Conservation (phyloP, 2,329 filamentous ascomycete genomes). For the Pyrenochaeta sp. region DNA sequence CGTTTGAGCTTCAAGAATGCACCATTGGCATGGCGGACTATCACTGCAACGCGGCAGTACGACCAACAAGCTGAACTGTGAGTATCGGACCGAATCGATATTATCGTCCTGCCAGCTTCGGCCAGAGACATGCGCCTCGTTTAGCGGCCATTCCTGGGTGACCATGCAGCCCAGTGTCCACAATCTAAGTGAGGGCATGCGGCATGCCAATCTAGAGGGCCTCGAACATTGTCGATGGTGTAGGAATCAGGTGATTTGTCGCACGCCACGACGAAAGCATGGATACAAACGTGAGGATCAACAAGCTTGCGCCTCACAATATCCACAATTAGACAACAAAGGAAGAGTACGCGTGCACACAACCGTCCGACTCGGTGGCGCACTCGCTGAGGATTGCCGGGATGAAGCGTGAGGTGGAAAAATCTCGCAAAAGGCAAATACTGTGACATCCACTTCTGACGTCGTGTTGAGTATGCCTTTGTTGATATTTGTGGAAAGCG, state of each 20-base stretch:
- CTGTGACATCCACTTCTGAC: constrained; percentile 11
- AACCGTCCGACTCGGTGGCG: constrained; percentile 12
- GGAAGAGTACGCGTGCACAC: constrained; percentile 16
- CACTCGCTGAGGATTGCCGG: constrained; percentile 7
- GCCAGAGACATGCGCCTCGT: constrained; percentile 32
- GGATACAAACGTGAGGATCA: constrained; percentile 22
- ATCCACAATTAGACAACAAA: constrained; percentile 15
- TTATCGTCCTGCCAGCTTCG: constrained; percentile 38
- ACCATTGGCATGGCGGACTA: constrained; percentile 21
- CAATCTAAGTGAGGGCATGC: constrained; percentile 25
- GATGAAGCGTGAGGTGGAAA: not conserved
- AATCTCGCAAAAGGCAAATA: constrained; percentile 10
- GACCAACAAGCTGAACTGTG: constrained; percentile 32
- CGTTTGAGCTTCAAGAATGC: constrained; percentile 16
- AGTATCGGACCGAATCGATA: constrained; percentile 44
- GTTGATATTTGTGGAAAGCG: constrained; percentile 37
- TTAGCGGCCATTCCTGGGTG: constrained; percentile 25
- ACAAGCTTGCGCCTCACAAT: constrained; percentile 17
- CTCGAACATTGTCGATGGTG: constrained; percentile 36
- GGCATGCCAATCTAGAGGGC: constrained; percentile 26
- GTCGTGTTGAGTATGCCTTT: constrained; percentile 25
- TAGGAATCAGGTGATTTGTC: constrained; percentile 20
- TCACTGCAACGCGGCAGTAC: constrained; percentile 35
- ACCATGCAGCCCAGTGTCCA: constrained; percentile 29
- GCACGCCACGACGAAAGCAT: constrained; percentile 23